Conservation (phyloP, 2,329 filamentous ascomycete species). For the Alternaria brassicicola region DNA sequence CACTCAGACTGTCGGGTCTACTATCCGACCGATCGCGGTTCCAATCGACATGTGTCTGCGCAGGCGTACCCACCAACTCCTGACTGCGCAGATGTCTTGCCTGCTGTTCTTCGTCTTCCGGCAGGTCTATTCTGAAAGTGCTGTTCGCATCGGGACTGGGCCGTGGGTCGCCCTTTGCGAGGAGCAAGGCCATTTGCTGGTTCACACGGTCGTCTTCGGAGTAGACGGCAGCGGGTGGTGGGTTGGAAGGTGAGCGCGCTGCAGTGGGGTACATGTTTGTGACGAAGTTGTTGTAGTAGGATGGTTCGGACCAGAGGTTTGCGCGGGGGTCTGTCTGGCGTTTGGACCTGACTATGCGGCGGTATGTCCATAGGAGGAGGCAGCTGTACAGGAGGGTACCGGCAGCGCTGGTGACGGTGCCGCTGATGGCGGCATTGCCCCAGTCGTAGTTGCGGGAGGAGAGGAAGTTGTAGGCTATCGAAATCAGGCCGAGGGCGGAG, state of each 20-base stretch:
- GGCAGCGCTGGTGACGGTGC: conserved; percentile 49
- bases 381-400: conserved; percentile 51
- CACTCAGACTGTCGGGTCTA: conserved; percentile 37
- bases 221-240: conserved; percentile 36
- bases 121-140: conserved; percentile 53
- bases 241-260: conserved; percentile 30
- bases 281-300: conserved; percentile 54
- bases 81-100: conserved; percentile 34
- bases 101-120: conserved; percentile 40
- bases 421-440: conserved; percentile 53
- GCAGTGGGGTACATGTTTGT: conserved; percentile 55
- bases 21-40: conserved; percentile 32
- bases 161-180: conserved; percentile 46
- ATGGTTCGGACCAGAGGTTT: conserved; percentile 45
- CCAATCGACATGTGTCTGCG: conserved; percentile 26
- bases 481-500: conserved; percentile 55
- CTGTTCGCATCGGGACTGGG: conserved; percentile 43
- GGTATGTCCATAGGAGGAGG: conserved; percentile 53
- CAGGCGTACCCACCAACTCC: conserved; percentile 42
- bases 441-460: conserved; percentile 51
- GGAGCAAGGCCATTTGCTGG: conserved; percentile 58
- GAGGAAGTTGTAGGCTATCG: conserved; percentile 56
- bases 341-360: conserved; percentile 46
- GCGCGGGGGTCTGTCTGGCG: conserved; percentile 25
- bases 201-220: conserved; percentile 58